These are phyloP conservation scores for Polychaeton citri DNA, from an alignment of 2,329 filamentous ascomycete species.

Conservation along the genomic window DNA sequence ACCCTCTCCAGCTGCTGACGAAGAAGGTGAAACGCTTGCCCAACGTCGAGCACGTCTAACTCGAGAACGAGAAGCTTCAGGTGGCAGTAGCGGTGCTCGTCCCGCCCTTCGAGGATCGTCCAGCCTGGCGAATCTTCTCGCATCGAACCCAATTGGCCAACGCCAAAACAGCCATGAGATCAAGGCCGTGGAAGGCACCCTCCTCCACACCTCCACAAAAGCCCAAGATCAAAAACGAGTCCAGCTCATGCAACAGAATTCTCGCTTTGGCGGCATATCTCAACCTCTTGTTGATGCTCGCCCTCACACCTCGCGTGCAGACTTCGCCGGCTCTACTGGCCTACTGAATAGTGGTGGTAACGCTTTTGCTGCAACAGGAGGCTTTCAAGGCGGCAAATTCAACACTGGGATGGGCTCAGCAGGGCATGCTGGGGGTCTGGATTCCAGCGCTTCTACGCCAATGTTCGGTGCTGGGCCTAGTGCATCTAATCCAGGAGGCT, in stretches of 20 bases:
- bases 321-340: slow-evolving; percentile 1
- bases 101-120: slow-evolving; percentile 30
- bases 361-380: slow-evolving; percentile 10
- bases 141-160: slow-evolving; percentile 35
- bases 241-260: slow-evolving; percentile 20
- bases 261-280: slow-evolving; percentile 15
- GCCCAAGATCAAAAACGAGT: slow-evolving; percentile 23
- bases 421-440: slow-evolving; percentile 7
- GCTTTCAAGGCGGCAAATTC: slow-evolving; percentile 13
- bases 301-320: slow-evolving; percentile 19
- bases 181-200: slow-evolving; percentile 20
- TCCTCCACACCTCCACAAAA: slow-evolving; percentile 22
- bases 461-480: slow-evolving; percentile 5
- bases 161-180: slow-evolving; percentile 6
- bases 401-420: no score
- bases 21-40: slow-evolving; percentile 65
- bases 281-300: slow-evolving; percentile 10
- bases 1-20: slow-evolving; percentile 17
- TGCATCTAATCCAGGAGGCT: slow-evolving; percentile 4
- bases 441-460: slow-evolving; percentile 6
- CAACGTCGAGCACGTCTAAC: slow-evolving; percentile 64
- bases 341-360: slow-evolving; percentile 17
- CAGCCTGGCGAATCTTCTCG: slow-evolving; percentile 50
- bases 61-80: slow-evolving; percentile 44
- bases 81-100: slow-evolving; percentile 29